These are phyloP conservation scores for Chaetothyriales sp. DNA, from an alignment of 2,329 filamentous ascomycete species.

Conservation along the genomic window DNA sequence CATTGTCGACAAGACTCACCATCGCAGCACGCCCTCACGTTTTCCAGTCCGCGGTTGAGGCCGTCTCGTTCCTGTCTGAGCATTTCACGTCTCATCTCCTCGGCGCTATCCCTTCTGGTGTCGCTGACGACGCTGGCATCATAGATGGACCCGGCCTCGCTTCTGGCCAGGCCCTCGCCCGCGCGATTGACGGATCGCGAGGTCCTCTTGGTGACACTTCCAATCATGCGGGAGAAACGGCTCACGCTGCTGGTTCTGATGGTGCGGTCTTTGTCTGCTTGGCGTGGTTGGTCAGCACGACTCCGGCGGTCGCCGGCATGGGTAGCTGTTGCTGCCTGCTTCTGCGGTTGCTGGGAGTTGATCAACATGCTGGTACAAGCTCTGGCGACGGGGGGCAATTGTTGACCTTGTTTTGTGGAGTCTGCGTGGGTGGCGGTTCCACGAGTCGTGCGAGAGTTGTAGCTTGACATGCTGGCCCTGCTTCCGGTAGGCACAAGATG, in stretches of 20 bases:
- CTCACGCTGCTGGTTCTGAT: slow-evolving; percentile 24
- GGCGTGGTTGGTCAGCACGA: slow-evolving; percentile 30
- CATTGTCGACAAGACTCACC: slow-evolving; percentile 39
- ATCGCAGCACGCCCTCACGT: slow-evolving; percentile 94
- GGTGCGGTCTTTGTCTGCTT: slow-evolving; percentile 34
- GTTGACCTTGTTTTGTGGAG: slow-evolving; percentile 26
- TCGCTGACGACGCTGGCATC: slow-evolving; percentile 25
- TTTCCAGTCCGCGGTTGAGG: slow-evolving; percentile 71
- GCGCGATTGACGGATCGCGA: slow-evolving; percentile 18
- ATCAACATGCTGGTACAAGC: slow-evolving; percentile 23
- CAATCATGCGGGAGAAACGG: slow-evolving; percentile 29
- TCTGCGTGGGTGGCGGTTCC: slow-evolving; percentile 34
- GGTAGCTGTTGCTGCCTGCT: neutral
- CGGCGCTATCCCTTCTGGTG: slow-evolving; percentile 54
- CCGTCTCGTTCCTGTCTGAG: slow-evolving; percentile 55
- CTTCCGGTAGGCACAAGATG: slow-evolving; percentile 34
- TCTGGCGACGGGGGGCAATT: slow-evolving; percentile 25
- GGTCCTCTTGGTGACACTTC: slow-evolving; percentile 33
- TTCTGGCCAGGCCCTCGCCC: neutral
- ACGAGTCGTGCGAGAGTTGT: slow-evolving; percentile 59
- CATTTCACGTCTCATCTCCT: slow-evolving; percentile 68
- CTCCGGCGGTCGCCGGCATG: slow-evolving; percentile 9
- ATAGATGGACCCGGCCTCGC: slow-evolving; percentile 23
- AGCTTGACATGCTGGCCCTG: slow-evolving; percentile 56
- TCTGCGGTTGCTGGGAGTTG: slow-evolving; percentile 4